Percentiles rank a stretch among this genome's conserved stretches.
phyloP scores from a whole-genome alignment of 2,329 filamentous ascomycete genomes.

The Uncinocarpus reesii region DNA sequence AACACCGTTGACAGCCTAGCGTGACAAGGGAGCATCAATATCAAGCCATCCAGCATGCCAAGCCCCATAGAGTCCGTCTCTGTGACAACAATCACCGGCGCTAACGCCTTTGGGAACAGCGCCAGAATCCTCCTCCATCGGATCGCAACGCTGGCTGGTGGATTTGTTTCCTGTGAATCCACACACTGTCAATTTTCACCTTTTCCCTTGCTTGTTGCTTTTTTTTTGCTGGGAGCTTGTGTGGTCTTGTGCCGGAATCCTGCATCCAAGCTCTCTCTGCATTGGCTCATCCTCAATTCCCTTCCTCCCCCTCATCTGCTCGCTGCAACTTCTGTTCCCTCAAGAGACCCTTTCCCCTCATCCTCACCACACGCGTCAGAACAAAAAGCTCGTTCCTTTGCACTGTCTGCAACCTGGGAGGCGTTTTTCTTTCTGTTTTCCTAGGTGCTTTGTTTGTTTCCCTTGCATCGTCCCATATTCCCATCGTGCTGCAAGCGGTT shows the following conservation, averaged over 20 bases:
- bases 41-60: slow-evolving; percentile 3
- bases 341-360: slow-evolving; percentile 3
- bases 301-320: slow-evolving; percentile 3
- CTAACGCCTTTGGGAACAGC: slow-evolving; percentile 9
- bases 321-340: not conserved
- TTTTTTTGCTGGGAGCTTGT: slow-evolving; percentile 9
- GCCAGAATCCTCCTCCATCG: not conserved
- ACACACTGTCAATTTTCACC: slow-evolving; percentile 13
- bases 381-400: slow-evolving; percentile 1
- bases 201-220: slow-evolving; percentile 13
- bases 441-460: not conserved
- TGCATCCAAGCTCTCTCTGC: slow-evolving; percentile 7
- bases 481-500: not conserved
- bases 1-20: no score
- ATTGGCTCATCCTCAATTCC: slow-evolving; percentile 8
- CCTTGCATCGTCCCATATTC: not conserved
- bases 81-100: not conserved
- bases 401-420: slow-evolving; percentile 8
- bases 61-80: not conserved
- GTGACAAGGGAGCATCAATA: no score
- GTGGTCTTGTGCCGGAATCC: slow-evolving; percentile 5
- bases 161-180: slow-evolving; percentile 6
- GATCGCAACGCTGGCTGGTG: slow-evolving; percentile 8
- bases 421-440: slow-evolving; percentile 5
- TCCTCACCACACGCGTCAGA: not conserved